phyloP scores from a whole-genome alignment of 2,329 filamentous ascomycete genomes.

The Cladophialophora yegresii region DNA sequence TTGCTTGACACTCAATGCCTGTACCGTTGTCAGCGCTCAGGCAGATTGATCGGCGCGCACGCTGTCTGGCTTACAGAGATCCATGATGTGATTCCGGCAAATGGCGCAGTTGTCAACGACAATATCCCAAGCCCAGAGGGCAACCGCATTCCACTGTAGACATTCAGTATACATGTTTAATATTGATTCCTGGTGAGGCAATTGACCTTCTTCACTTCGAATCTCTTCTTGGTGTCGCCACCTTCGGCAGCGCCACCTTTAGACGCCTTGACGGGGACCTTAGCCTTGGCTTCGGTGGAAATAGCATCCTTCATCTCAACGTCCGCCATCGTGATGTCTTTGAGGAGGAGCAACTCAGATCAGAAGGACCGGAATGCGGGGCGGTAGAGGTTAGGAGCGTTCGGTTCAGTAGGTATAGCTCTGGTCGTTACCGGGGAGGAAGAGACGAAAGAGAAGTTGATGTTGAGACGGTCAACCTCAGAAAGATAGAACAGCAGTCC shows the following conservation, averaged over 20 bases:
- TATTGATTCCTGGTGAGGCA: conserved; percentile 28
- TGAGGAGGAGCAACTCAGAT: not conserved
- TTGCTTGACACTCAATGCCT: conserved; percentile 98
- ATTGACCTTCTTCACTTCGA: conserved; percentile 95
- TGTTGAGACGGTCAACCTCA: not conserved
- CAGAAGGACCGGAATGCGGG: conserved; percentile 4
- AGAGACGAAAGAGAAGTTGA: not conserved
- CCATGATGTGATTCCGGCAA: conserved; percentile 99
- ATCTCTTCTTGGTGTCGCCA: conserved; percentile 81
- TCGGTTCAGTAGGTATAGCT: not conserved
- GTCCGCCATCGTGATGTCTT: conserved; percentile 71
- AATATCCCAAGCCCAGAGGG: conserved; percentile 99
- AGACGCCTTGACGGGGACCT: conserved; percentile 59
- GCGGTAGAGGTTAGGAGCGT: not conserved
- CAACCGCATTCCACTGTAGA: conserved; percentile 91
- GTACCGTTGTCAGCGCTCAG: conserved; percentile 14
- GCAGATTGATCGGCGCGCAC: not conserved
- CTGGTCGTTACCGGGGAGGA: not conserved
- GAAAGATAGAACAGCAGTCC: not conserved
- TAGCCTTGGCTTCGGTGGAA: conserved; percentile 54
- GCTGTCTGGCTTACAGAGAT: conserved; percentile 69
- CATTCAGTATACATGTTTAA: conserved; percentile 45
- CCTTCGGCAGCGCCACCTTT: conserved; percentile 55
- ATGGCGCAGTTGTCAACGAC: conserved; percentile 99
- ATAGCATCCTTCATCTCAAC: conserved; percentile 93